These are phyloP conservation scores for Talaromyces ruber DNA, from an alignment of 495 filamentous ascomycete species.

Conservation along the genomic window DNA sequence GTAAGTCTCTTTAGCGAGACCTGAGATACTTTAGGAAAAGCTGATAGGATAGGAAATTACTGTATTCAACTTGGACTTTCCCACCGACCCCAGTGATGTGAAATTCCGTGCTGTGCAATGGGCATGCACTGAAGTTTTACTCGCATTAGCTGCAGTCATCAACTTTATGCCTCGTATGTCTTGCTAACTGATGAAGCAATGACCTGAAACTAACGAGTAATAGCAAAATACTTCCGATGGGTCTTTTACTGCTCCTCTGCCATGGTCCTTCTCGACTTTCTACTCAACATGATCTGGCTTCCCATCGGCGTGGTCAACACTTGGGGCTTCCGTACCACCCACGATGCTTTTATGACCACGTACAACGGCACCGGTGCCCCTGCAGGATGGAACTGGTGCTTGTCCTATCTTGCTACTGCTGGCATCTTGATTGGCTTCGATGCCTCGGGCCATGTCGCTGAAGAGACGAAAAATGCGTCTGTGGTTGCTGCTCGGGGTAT, in stretches of 20 bases:
- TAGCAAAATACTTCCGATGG: constrained; percentile 32
- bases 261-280: constrained; percentile 45
- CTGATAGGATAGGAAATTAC: constrained; percentile 33
- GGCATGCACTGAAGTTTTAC: constrained; percentile 41
- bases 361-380: constrained; percentile 50
- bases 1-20: constrained; percentile 14
- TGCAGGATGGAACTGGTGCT: constrained; percentile 50
- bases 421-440: constrained; percentile 52
- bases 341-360: constrained; percentile 49
- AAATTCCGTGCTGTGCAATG: constrained; percentile 49
- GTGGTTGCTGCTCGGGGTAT: constrained; percentile 46
- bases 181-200: not conserved
- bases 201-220: constrained; percentile 4
- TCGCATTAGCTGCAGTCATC: constrained; percentile 35
- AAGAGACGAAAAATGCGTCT: constrained; percentile 50
- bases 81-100: constrained; percentile 35
- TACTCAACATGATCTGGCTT: constrained; percentile 49
- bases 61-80: constrained; percentile 42
- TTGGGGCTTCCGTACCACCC: constrained; percentile 45
- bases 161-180: constrained; percentile 38
- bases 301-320: constrained; percentile 44
- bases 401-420: constrained; percentile 49
- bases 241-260: constrained; percentile 41
- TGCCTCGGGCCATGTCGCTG: constrained; percentile 46
- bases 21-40: not conserved